These are phyloP conservation scores for Fraxinus xanthoxyloides DNA, from an alignment of 305 asterid species.

Conservation along the genomic window DNA sequence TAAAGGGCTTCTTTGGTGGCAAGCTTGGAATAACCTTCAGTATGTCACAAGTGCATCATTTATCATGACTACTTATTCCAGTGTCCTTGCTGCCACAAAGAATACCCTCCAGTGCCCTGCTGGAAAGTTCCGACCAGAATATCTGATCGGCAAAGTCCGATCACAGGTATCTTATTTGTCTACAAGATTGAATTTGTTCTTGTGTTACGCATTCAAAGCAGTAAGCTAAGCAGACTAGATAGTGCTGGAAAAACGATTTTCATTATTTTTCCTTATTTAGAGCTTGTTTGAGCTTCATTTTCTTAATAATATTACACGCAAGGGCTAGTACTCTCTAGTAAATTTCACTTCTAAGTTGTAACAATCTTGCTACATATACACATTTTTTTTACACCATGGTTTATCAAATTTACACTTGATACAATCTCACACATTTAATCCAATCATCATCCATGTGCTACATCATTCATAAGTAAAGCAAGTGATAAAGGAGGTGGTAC, in stretches of 20 bases:
- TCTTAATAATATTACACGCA: too few species aligned
- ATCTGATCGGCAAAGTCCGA: slow-evolving; percentile 28
- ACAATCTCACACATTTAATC: too few species aligned
- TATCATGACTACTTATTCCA: slow-evolving; percentile 40
- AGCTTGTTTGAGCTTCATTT: too few species aligned
- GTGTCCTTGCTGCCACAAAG: slow-evolving; percentile 17
- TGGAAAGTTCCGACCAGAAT: slow-evolving; percentile 19
- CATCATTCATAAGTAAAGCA: too few species aligned
- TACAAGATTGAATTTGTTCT: neutral
- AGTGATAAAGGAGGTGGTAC: too few species aligned
- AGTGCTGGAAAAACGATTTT: too few species aligned
- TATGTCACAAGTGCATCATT: slow-evolving; percentile 50
- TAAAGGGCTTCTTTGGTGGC: slow-evolving; percentile 48
- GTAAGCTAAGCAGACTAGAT: too few species aligned
- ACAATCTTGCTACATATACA: too few species aligned
- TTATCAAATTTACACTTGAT: too few species aligned
- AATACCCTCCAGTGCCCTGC: slow-evolving; percentile 31
- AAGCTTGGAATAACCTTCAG: slow-evolving; percentile 54
- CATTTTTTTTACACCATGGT: too few species aligned
- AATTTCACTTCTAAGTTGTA: neutral
- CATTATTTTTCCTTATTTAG: too few species aligned
- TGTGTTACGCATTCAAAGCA: neutral
- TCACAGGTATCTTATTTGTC: slow-evolving; percentile 41
- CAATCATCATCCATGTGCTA: too few species aligned
- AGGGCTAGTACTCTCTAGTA: neutral